phyloP scores from a whole-genome alignment of 352 stramenopile genomes.

The Pythium myriotylum region DNA sequence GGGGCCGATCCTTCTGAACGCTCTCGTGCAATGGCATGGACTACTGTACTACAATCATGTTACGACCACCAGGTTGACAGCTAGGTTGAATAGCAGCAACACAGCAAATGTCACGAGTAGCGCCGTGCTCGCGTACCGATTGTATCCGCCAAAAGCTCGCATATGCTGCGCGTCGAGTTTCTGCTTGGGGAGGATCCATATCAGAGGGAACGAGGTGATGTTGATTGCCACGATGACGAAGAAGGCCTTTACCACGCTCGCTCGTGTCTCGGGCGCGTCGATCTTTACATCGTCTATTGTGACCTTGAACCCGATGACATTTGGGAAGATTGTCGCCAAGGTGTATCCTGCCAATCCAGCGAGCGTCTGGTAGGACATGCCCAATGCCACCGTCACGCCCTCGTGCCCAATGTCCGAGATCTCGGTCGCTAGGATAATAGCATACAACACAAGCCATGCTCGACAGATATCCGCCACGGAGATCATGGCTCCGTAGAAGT shows the following conservation, averaged over 20 bases:
- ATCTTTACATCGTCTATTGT: conserved; percentile 10
- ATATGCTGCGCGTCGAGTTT: conserved; percentile 52
- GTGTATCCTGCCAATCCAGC: conserved; percentile 29
- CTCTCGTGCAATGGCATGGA: too few relatives aligned
- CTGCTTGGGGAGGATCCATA: conserved; percentile 37
- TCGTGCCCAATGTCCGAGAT: conserved; percentile 55
- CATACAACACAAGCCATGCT: conserved; percentile 46
- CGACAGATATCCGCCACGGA: conserved; percentile 38
- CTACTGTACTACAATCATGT: too few relatives aligned
- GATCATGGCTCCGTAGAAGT: conserved; percentile 41
- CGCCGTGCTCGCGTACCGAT: conserved; percentile 35
- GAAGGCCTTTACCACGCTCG: conserved; percentile 10
- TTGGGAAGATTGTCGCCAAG: conserved; percentile 32
- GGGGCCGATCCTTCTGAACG: too few relatives aligned
- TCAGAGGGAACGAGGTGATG: conserved; percentile 11
- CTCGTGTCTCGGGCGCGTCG: conserved; percentile 6
- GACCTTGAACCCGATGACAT: conserved; percentile 14
- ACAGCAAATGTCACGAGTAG: conserved; percentile 36
- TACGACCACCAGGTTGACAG: conserved; percentile 4
- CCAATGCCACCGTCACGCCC: conserved; percentile 50
- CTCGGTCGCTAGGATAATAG: conserved; percentile 47
- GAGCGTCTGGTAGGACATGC: conserved; percentile 54
- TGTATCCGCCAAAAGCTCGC: conserved; percentile 52
- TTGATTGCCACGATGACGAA: conserved; percentile 24
- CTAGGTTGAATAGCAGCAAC: conserved; percentile 10